These are phyloP conservation scores for Cryptococcus amylolentus DNA, from an alignment of 1,284 basidiomycete species.

Conservation along the genomic window DNA sequence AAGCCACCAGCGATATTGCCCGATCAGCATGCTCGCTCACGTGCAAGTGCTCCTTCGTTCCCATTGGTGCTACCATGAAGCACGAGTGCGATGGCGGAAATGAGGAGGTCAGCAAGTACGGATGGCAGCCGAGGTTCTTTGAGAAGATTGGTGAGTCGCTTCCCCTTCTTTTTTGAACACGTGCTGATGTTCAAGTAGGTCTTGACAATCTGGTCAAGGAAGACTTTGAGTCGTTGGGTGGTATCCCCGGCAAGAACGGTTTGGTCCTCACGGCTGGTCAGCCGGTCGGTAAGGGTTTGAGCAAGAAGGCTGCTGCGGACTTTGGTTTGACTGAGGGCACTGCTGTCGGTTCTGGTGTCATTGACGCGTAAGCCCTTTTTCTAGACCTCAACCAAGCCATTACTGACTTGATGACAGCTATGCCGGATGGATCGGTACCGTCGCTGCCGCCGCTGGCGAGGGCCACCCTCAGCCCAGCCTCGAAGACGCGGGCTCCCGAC, in stretches of 20 bases:
- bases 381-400: not conserved
- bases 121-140: slow-evolving; percentile 89
- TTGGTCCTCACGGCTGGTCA: slow-evolving; percentile 83
- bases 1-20: slow-evolving; percentile 71
- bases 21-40: slow-evolving; percentile 90
- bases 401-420: slow-evolving; percentile 57
- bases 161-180: not conserved
- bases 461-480: slow-evolving; percentile 54
- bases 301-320: slow-evolving; percentile 72
- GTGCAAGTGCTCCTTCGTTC: slow-evolving; percentile 97
- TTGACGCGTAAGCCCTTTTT: slow-evolving; percentile 72
- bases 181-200: slow-evolving; percentile 17
- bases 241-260: slow-evolving; percentile 57
- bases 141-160: slow-evolving; percentile 62
- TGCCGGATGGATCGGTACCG: slow-evolving; percentile 97
- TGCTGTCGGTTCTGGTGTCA: slow-evolving; percentile 87
- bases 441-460: slow-evolving; percentile 70
- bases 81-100: slow-evolving; percentile 41
- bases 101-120: slow-evolving; percentile 52
- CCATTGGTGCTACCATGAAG: slow-evolving; percentile 54
- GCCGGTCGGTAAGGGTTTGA: slow-evolving; percentile 82
- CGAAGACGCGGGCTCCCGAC: slow-evolving; percentile 70
- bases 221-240: slow-evolving; percentile 75
- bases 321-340: slow-evolving; percentile 85
- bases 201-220: slow-evolving; percentile 53